Evolutionary conservation across 2,329 filamentous ascomycete genomes (phyloP).

Genomic region (Chrysosporium keratinophilum): DNA sequence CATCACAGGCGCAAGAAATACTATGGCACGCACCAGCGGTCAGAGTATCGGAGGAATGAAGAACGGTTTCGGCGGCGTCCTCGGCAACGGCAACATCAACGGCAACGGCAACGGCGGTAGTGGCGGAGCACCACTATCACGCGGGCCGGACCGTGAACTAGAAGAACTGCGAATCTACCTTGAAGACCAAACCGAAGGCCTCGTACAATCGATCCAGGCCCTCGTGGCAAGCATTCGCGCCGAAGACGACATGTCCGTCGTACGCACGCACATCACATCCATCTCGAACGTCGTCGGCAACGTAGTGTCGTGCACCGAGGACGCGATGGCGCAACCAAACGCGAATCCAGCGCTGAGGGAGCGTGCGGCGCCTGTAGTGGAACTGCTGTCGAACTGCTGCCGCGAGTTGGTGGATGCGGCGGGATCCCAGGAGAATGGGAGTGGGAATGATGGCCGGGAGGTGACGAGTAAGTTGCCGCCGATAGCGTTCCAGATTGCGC

Average conservation of each 20-base stretch:
- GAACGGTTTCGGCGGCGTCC: constrained; percentile 31
- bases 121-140: constrained; percentile 8
- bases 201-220: constrained; percentile 73
- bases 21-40: constrained; percentile 24
- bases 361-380: constrained; percentile 32
- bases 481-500: constrained; percentile 75
- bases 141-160: constrained; percentile 40
- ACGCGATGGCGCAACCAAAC: constrained; percentile 41
- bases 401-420: constrained; percentile 56
- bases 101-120: no score
- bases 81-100: no score
- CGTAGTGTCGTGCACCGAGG: constrained; percentile 56
- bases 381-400: constrained; percentile 50
- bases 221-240: constrained; percentile 62
- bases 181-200: constrained; percentile 67
- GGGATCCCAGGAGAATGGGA: constrained; percentile 50
- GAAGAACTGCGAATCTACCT: constrained; percentile 62
- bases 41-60: constrained; percentile 22
- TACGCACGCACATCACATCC: constrained; percentile 58
- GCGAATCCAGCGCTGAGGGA: constrained; percentile 42
- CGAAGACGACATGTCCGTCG: constrained; percentile 52
- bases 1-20: constrained; percentile 23
- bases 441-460: constrained; percentile 40
- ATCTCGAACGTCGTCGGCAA: constrained; percentile 62
- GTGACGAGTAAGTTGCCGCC: constrained; percentile 66